These are phyloP conservation scores for Sindora glabra DNA, from an alignment of 306 rosid genomes.

Conservation along the genomic window DNA sequence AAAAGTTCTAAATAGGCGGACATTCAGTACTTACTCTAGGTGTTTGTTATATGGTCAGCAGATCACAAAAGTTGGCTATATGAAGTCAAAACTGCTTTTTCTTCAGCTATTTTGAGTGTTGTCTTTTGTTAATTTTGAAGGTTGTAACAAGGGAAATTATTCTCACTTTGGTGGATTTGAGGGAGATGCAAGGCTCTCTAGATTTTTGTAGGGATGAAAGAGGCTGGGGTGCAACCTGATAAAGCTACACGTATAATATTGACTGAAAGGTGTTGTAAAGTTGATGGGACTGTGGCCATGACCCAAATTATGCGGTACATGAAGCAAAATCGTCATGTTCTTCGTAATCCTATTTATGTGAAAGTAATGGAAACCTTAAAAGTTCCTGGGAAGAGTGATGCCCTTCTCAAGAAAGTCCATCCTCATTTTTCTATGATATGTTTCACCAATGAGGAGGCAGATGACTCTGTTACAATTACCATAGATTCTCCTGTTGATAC, in stretches of 20 bases:
- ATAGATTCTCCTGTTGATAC: slow-evolving; percentile 11
- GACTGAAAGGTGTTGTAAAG: slow-evolving; percentile 59
- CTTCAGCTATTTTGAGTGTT: too few species aligned
- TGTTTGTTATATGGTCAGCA: too few species aligned
- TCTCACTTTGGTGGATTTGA: slow-evolving; percentile 28
- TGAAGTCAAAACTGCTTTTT: too few species aligned
- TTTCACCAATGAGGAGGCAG: slow-evolving; percentile 20
- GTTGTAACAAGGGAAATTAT: not conserved
- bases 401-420: slow-evolving; percentile 68
- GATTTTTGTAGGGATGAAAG: slow-evolving; percentile 67
- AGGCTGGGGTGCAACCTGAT: slow-evolving; percentile 70
- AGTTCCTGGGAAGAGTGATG: slow-evolving; percentile 37
- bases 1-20: slow-evolving; percentile 6
- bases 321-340: slow-evolving; percentile 60
- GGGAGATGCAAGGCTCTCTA: slow-evolving; percentile 65
- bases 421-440: slow-evolving; percentile 45
- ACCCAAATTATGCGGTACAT: slow-evolving; percentile 48
- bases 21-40: not conserved
- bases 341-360: slow-evolving; percentile 60
- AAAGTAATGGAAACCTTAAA: slow-evolving; percentile 49
- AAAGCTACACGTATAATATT: slow-evolving; percentile 82
- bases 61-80: slow-evolving; percentile 6
- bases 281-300: slow-evolving; percentile 38
- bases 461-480: slow-evolving; percentile 7
- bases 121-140: not conserved